Base-by-base conservation (phyloP, 495 filamentous ascomycete species). In the Xylaria cubensis region DNA sequence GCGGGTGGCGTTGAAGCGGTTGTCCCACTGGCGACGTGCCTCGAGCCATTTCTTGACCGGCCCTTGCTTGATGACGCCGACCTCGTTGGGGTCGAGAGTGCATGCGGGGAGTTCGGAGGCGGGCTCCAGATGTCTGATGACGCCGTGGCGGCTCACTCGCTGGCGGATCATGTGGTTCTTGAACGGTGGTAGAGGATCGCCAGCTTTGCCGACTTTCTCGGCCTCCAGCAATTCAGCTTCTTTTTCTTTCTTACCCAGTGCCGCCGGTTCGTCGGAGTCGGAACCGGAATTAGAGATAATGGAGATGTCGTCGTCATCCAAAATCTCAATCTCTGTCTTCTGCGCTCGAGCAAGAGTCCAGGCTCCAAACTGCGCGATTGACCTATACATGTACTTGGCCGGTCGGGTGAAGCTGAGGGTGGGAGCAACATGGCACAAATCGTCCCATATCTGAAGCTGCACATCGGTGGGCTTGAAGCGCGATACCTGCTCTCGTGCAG, bases 371-470 rank as follows among this genome's bases (percentile, higher is more conserved):
- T 97, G 94, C 1, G 95, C 92, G 32, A 98, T 90, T 9, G 91
- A 90, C 29, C 94, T 88, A 78, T 92, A 97, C 94, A 98, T 97
- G 77, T 92, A 93, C 76, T 97, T 98, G 12, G 95, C 95, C 1
- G 95, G 95, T n/a, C 90, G 85, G 0, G 95, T 97, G 76, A 95
- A 98, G 78, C 92, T 95, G 15, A 98, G 84, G 0, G 94, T 97
- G 6, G 94, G 93, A 2, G 91, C 92, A 15, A 97, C 95, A 78
- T 98, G 95, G 72, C 95, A 98, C 21, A 97, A 83, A 76, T 97
- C 90, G 41, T 98, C 95, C 93, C 95, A 98, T 8, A 98, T 92
- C 80, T 98, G 95, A n/a, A 98, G 84, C 79, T 97, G 94, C 10
- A 98, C 95, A 77, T 97, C 90, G 0, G 95, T 98, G 3, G 93